Conservation (phyloP, 768 basidiomycete genomes). For the Lentinula lateritia region DNA sequence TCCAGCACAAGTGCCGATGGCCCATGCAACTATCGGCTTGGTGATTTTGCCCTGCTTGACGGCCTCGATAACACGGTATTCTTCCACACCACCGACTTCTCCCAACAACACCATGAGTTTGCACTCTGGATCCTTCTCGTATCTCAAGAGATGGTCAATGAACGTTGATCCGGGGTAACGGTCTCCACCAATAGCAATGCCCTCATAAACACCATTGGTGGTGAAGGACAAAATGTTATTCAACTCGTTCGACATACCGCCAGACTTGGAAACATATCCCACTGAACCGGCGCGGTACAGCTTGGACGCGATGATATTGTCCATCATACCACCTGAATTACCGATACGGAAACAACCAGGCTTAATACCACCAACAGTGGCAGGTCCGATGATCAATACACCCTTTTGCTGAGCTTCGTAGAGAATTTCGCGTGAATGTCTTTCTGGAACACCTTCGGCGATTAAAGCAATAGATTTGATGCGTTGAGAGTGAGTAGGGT, state of each 20-base stretch:
- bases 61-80: slow-evolving; percentile 98
- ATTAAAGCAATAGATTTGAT: slow-evolving; percentile 76
- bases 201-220: slow-evolving; percentile 99
- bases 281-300: slow-evolving; percentile 97
- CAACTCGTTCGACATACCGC: slow-evolving; percentile 99
- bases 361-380: slow-evolving; percentile 99
- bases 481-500: slow-evolving; percentile 82
- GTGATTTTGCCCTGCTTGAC: slow-evolving; percentile 90
- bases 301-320: slow-evolving; percentile 98
- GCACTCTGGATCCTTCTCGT: slow-evolving; percentile 95
- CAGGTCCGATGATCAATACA: slow-evolving; percentile 86
- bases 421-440: slow-evolving; percentile 94
- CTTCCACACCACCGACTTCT: slow-evolving; percentile 98
- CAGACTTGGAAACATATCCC: slow-evolving; percentile 99
- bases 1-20: slow-evolving; percentile 96
- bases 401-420: slow-evolving; percentile 80
- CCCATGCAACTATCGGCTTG: slow-evolving; percentile 99
- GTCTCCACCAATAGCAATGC: slow-evolving; percentile 99
- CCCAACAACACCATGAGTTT: slow-evolving; percentile 99
- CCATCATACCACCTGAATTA: slow-evolving; percentile 99
- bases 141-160: slow-evolving; percentile 97
- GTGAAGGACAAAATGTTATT: slow-evolving; percentile 98
- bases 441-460: slow-evolving; percentile 98
- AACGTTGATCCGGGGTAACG: slow-evolving; percentile 98
- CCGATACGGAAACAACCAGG: slow-evolving; percentile 99